A percentile compares a stretch with the other conserved stretches of the same genome.
Evolutionary conservation across 129 eudicot genomes (phyloP).

Genomic region (Chrysanthemum seticuspe): DNA sequence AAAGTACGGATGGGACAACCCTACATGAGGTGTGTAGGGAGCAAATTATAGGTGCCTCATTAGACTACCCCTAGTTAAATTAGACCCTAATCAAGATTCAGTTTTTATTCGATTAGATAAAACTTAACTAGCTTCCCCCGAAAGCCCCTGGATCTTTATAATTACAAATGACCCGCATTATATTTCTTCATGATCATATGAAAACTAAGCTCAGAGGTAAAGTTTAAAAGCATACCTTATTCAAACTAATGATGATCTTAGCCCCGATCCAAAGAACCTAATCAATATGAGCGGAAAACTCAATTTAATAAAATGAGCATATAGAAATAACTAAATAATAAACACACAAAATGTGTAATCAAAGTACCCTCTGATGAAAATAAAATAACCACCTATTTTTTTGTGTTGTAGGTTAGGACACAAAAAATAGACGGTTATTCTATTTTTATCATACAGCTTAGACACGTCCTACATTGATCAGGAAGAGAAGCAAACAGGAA

Average conservation of each 20-base stretch:
- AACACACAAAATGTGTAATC: too few relatives aligned
- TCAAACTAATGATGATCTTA: constrained; percentile 9
- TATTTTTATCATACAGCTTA: too few relatives aligned
- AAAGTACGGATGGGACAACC: too few relatives aligned
- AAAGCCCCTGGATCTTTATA: constrained; percentile 18
- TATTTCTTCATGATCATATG: constrained; percentile 16
- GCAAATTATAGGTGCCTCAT: too few relatives aligned
- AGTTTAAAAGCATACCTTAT: constrained; percentile 26
- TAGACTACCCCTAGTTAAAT: too few relatives aligned
- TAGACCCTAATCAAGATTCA: constrained; percentile 26
- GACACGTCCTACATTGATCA: constrained; percentile 71
- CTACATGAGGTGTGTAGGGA: too few relatives aligned
- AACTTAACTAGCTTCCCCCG: not conserved
- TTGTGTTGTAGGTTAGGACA: too few relatives aligned
- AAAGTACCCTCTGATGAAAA: too few relatives aligned
- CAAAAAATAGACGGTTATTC: too few relatives aligned
- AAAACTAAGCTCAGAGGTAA: constrained; percentile 9
- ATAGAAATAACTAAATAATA: not conserved
- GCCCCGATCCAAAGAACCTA: constrained; percentile 31
- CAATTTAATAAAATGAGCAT: not conserved
- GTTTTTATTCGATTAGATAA: not conserved
- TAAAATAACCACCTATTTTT: too few relatives aligned
- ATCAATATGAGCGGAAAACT: constrained; percentile 19
- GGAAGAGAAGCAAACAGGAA: constrained; percentile 75
- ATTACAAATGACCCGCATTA: constrained; percentile 19